phyloP scores from a whole-genome alignment of 1,284 basidiomycete genomes.

The Pseudozyma sp. region DNA sequence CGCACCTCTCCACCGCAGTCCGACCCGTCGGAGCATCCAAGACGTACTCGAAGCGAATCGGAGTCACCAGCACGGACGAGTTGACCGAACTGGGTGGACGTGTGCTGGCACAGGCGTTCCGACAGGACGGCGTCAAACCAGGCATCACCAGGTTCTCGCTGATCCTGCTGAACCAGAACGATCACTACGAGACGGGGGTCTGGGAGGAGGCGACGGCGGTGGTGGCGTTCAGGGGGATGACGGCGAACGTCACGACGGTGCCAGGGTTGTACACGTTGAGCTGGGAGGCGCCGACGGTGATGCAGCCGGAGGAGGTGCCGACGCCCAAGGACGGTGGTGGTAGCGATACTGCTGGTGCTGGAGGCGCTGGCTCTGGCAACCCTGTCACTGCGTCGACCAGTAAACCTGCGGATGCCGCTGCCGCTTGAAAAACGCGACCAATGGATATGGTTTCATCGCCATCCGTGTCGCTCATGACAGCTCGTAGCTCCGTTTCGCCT shows the following conservation, averaged over 20 bases:
- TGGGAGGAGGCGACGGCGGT: conserved; percentile 27
- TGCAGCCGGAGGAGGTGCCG: neutral
- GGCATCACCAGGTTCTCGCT: conserved; percentile 42
- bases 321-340: too few species aligned
- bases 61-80: conserved; percentile 46
- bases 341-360: too few species aligned
- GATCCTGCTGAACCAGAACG: conserved; percentile 54
- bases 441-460: too few species aligned
- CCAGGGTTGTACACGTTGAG: conserved; percentile 41
- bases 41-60: conserved; percentile 35
- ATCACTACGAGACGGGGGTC: conserved; percentile 46
- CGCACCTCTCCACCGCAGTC: conserved; percentile 47
- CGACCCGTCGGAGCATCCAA: conserved; percentile 27
- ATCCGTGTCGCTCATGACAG: too few species aligned
- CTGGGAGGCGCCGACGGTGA: conserved; percentile 44
- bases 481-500: too few species aligned
- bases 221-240: conserved; percentile 37
- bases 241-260: conserved; percentile 34
- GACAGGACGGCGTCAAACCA: conserved; percentile 33
- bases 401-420: too few species aligned
- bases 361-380: too few species aligned
- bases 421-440: too few species aligned
- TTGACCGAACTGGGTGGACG: conserved; percentile 24
- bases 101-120: conserved; percentile 41
- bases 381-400: too few species aligned